Evolutionary conservation across 768 basidiomycete species (phyloP).

Genomic region (Lactarius vividus): DNA sequence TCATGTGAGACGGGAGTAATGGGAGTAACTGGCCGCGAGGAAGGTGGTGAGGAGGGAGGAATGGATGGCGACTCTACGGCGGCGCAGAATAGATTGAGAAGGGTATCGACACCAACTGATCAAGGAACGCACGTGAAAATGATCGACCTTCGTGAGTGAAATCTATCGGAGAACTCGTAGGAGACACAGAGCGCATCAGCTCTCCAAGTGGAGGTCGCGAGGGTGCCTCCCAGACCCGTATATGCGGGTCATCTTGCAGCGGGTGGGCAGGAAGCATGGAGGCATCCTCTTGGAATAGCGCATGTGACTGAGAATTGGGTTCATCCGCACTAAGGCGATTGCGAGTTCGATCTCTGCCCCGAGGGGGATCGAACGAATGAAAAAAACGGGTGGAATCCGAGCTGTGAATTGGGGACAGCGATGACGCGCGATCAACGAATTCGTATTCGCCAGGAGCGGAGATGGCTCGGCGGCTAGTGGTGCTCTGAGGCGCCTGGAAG

Average conservation of each 20-base stretch:
- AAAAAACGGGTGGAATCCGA: neutral
- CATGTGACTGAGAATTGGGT: slow-evolving; percentile 28
- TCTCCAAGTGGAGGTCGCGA: neutral
- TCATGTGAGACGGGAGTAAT: neutral
- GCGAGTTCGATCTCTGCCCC: slow-evolving; percentile 27
- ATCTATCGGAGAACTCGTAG: neutral
- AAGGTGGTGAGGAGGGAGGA: no score
- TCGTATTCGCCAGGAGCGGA: slow-evolving; percentile 43
- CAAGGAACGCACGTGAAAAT: slow-evolving; percentile 7
- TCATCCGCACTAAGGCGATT: slow-evolving; percentile 34
- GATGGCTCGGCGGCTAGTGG: slow-evolving; percentile 44
- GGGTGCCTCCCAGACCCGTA: neutral
- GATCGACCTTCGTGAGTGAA: slow-evolving; percentile 8
- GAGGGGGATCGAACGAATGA: neutral
- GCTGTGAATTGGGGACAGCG: neutral
- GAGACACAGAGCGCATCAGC: neutral
- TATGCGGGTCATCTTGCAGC: neutral
- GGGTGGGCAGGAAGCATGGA: neutral
- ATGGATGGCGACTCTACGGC: neutral
- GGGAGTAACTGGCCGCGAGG: no score
- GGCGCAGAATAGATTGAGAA: neutral
- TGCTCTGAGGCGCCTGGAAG: slow-evolving; percentile 56
- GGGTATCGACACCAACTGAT: neutral
- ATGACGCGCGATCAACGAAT: slow-evolving; percentile 34
- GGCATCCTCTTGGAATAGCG: slow-evolving; percentile 21